A percentile compares a stretch with the other conserved stretches of the same genome.
These are phyloP conservation scores for Neovahlkampfia damariscottae DNA, from an alignment of 78 protist genomes.

Conservation along the genomic window DNA sequence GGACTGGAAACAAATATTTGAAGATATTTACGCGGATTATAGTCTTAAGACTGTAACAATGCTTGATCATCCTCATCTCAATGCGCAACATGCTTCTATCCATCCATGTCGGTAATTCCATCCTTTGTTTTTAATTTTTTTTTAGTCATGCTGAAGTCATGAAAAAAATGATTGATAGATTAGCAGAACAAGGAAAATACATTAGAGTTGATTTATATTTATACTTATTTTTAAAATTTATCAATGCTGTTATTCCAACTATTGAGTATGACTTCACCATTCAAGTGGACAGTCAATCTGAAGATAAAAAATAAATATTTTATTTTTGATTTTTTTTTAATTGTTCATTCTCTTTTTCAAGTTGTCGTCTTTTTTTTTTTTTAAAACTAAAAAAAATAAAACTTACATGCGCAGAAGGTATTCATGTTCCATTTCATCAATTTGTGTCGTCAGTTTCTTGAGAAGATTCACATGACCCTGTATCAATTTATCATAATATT, in stretches of 20 bases:
- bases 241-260: constrained; percentile 84
- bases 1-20: constrained; percentile 50
- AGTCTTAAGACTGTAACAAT: constrained; percentile 90
- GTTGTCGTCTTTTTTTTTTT: no score
- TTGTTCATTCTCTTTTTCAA: no score
- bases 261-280: constrained; percentile 86
- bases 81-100: constrained; percentile 52
- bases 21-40: constrained; percentile 90
- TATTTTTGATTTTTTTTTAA: no score
- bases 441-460: no score
- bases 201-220: constrained; percentile 41
- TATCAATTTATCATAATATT: no score
- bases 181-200: constrained; percentile 30
- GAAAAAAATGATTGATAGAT: constrained; percentile 68
- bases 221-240: constrained; percentile 83
- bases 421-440: no score
- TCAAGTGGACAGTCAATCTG: no score
- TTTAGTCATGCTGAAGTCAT: constrained; percentile 73
- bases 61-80: constrained; percentile 87
- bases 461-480: no score
- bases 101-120: constrained; percentile 62
- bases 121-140: constrained; percentile 24
- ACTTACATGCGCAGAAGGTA: no score
- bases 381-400: no score
- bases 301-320: no score